Conservation (phyloP, 345 rosid genomes). For the Dipteronia dyeriana region DNA sequence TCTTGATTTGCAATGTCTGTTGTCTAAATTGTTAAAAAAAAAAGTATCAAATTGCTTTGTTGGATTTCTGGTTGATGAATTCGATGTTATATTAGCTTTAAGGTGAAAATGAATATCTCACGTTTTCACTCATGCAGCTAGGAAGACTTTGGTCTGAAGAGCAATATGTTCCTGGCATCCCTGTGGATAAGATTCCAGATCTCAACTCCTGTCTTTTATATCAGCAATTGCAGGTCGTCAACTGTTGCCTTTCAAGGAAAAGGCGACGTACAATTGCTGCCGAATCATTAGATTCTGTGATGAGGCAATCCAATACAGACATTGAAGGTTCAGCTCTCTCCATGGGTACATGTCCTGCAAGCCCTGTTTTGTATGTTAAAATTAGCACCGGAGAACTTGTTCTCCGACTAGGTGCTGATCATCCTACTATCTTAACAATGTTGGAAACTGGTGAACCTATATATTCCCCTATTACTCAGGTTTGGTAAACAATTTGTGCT, state of each 20-base stretch:
- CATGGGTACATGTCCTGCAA: conserved; percentile 27
- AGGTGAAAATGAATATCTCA: conserved; percentile 23
- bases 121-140: conserved; percentile 53
- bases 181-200: conserved; percentile 73
- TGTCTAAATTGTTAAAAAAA: neutral
- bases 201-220: conserved; percentile 77
- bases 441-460: conserved; percentile 93
- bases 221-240: conserved; percentile 89
- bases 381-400: conserved; percentile 65
- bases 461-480: conserved; percentile 88
- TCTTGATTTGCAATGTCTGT: neutral
- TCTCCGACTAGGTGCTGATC: conserved; percentile 70
- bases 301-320: conserved; percentile 53
- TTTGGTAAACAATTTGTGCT: conserved; percentile 31
- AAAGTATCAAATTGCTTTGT: neutral
- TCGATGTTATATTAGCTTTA: conserved; percentile 8
- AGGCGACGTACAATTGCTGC: conserved; percentile 51
- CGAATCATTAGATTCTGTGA: conserved; percentile 66
- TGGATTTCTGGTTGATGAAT: neutral
- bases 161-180: conserved; percentile 77
- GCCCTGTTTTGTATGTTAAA: conserved; percentile 58
- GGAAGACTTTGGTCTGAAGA: conserved; percentile 78
- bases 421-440: conserved; percentile 62
- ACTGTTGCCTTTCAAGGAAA: conserved; percentile 89
- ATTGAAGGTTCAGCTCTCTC: conserved; percentile 43